Base-by-base conservation (phyloP, 169 alveolate species). In the Hammondia hammondi region DNA sequence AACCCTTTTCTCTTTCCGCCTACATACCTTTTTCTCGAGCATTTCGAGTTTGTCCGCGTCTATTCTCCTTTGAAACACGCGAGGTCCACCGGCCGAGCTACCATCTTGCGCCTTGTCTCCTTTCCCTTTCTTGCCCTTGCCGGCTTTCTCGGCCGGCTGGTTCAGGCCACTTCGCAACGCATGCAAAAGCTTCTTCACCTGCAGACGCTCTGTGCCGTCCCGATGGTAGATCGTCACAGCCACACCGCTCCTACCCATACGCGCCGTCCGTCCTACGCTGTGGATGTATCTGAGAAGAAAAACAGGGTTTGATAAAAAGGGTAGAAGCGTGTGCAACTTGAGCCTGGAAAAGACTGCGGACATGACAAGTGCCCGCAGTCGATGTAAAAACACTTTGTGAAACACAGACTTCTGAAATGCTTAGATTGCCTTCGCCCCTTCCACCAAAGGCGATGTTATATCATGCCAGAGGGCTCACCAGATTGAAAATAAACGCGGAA, bases 211-310 rank as follows among this genome's bases (percentile, higher is more conserved):
- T 10, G 32, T 70, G 43, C 91, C 73, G 6, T 48, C 77, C 14
- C 57, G 39, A 84, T 43, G 7, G 85, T 84, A 85, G 17, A 95
- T 81, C 3, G 96, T 95, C n/a, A 92, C 92, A 7, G 95, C 92
- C 27, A 39, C 82, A 35, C 99, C 99, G 39, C 94, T 95, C 61
- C 95, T 95, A 7, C 99, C 99, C 92, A 98, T 98, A 56, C 99
- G 97, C 32, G 99, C 99, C 37, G 99, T 98, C 73, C 99, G 96
- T 3, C 99, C 99, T 85, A 98, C 97, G 94, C 99, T 96, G 94
- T 98, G 99, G 43, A 98, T 97, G 93, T 98, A 98, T 37, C 98
- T 94, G 88, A 14, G 48, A 9, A 56, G 24, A 32, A 17, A 88
- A 7, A 21, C 39, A 29, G 43, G 21, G 93, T 6, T 14, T 43